These are phyloP conservation scores for Paramecium biaurelia DNA, from an alignment of 73 alveolate species.

Conservation along the genomic window DNA sequence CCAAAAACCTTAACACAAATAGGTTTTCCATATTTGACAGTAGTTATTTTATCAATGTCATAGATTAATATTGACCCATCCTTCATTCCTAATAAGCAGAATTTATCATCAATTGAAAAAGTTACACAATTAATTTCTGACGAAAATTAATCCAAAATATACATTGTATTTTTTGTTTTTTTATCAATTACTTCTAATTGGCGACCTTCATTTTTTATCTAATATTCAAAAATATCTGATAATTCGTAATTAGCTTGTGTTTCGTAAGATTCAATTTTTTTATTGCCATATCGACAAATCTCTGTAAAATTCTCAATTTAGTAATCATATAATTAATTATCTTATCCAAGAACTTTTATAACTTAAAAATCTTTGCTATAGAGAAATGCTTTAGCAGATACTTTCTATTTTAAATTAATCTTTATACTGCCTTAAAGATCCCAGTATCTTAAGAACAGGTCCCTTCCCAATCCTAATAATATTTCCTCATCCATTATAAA, in stretches of 20 bases:
- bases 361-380: background rate
- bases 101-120: background rate
- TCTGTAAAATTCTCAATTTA: background rate
- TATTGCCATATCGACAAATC: background rate
- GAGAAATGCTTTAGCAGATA: background rate
- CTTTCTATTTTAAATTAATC: background rate
- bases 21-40: background rate
- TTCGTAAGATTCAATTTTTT: background rate
- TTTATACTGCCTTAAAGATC: background rate
- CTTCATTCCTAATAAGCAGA: background rate
- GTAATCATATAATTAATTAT: background rate
- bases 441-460: background rate
- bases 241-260: background rate
- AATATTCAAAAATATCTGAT: background rate
- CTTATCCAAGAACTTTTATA: background rate
- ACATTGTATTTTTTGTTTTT: background rate
- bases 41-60: background rate
- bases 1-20: background rate
- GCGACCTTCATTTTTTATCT: background rate
- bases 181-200: background rate
- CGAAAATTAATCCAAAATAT: background rate
- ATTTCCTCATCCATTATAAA: background rate
- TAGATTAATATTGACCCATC: background rate
- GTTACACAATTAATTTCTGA: background rate
- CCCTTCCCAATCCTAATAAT: background rate